Evolutionary conservation across 176 grass and related monocot species (phyloP).

Genomic region (Musa schizocarpa): DNA sequence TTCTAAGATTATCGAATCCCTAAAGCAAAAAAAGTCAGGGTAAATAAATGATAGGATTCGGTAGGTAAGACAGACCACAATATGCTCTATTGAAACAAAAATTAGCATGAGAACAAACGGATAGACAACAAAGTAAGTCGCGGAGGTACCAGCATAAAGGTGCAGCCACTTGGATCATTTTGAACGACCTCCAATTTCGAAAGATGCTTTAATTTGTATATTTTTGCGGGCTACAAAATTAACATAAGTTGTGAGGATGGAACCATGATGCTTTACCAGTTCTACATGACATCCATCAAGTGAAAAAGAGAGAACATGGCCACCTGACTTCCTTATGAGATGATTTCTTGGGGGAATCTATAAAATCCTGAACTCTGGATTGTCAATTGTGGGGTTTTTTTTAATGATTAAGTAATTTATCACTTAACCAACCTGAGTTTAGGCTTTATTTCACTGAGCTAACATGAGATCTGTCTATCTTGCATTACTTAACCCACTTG

Average conservation of each 20-base stretch:
- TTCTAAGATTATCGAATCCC: conserved; percentile 36
- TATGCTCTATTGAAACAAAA: not conserved
- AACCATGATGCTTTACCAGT: not conserved
- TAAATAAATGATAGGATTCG: not conserved
- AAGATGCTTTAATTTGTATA: conserved; percentile 99
- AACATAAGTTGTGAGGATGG: conserved; percentile 5
- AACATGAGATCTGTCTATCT: no score
- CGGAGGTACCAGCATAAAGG: conserved; percentile 60
- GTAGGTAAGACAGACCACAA: not conserved
- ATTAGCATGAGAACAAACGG: not conserved
- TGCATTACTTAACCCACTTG: no score
- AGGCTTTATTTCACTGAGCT: no score
- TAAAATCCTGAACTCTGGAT: not conserved
- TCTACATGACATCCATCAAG: not conserved
- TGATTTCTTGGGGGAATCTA: not conserved
- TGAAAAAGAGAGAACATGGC: not conserved
- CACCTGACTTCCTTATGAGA: not conserved
- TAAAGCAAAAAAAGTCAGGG: not conserved
- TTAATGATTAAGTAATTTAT: no score
- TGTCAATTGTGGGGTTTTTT: no score
- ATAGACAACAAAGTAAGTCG: not conserved
- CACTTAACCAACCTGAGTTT: no score
- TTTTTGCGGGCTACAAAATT: conserved; percentile 48
- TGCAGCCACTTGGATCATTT: conserved; percentile 79
- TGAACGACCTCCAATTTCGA: conserved; percentile 71